These are phyloP conservation scores for Cercospora nicotianae DNA, from an alignment of 2,329 filamentous ascomycete genomes.

Conservation along the genomic window DNA sequence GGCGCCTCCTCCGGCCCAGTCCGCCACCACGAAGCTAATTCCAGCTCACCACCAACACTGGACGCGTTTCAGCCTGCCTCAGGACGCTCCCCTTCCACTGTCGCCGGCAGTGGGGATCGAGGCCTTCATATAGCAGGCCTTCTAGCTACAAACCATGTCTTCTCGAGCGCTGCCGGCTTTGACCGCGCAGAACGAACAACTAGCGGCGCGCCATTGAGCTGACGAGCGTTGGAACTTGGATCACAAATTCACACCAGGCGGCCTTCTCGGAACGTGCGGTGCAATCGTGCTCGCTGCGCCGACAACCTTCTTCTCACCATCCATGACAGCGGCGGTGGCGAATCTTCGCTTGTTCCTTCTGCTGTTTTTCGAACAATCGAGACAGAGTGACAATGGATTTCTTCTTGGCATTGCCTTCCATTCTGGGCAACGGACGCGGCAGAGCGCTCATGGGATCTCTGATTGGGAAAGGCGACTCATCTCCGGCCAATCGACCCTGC, in stretches of 20 bases:
- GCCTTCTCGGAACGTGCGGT: neutral
- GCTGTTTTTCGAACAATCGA: neutral
- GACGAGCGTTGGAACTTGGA: neutral
- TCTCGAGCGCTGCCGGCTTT: neutral
- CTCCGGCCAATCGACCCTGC: neutral
- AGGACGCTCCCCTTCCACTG: neutral
- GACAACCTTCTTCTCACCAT: neutral
- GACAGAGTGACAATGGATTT: neutral
- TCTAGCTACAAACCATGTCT: neutral
- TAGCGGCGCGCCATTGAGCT: neutral
- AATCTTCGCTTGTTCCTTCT: neutral
- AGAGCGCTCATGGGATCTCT: neutral
- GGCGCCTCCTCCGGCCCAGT: neutral
- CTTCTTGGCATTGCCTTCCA: neutral
- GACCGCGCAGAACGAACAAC: neutral
- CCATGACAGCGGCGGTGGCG: neutral
- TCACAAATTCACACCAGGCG: neutral
- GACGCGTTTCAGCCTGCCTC: neutral
- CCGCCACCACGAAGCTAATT: neutral
- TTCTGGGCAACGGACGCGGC: neutral
- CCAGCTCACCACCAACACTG: neutral
- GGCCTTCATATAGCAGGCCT: neutral
- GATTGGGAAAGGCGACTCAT: neutral
- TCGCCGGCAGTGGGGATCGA: neutral
- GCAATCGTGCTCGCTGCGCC: neutral